Evolutionary conservation across 805 yeast genomes (phyloP), one percentile per base, ranked within the genome.

Genomic region (Naumovozyma dairenensis): DNA sequence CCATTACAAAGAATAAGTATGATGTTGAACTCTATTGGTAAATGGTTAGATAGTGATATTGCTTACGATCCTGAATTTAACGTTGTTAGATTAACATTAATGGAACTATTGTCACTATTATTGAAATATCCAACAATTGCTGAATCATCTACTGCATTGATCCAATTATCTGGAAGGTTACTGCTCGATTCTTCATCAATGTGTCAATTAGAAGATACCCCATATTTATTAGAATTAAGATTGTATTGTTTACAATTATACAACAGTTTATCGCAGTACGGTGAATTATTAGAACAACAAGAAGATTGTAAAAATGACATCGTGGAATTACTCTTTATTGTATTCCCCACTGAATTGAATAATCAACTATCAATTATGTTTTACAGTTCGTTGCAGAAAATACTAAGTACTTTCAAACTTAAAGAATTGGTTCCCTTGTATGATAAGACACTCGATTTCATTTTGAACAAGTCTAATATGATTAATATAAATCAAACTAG

Each of bases 1-100:
- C 79, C 83, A 5, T 63, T 70, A 3, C 86, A 77, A 47, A 67
- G 92, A 44, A 59, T 79, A 25, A 69, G 65, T 28, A 72, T 80
- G 83, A 56, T 79, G 6, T 40, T 82, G 14, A 68, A 63, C 27
- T 66, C 71, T 4, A 42, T 85, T 1, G 48, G 55, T 4, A 57
- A 57, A 14, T 79, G 87, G 83, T 44, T 78, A 16, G 80, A 75
- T 16, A 66, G 77, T 12, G 84, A 74, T 15, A 44, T 67, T 32
- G 73, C 80, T 1, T 79, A 72, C 50, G 84, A 77, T 14, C 55
- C 60, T 0, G 67, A 59, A 5, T 83, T 80, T 39, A 46, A 61
- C 13, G 52, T 62, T 4, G 52, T 74, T 19, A 65, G 89, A 49
- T 52, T 72, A 15, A 70, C 66, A 20, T 46, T 80, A 16, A 51